These are phyloP conservation scores for Podosphaera fusca DNA, from an alignment of 2,329 filamentous ascomycete genomes.

Conservation along the genomic window DNA sequence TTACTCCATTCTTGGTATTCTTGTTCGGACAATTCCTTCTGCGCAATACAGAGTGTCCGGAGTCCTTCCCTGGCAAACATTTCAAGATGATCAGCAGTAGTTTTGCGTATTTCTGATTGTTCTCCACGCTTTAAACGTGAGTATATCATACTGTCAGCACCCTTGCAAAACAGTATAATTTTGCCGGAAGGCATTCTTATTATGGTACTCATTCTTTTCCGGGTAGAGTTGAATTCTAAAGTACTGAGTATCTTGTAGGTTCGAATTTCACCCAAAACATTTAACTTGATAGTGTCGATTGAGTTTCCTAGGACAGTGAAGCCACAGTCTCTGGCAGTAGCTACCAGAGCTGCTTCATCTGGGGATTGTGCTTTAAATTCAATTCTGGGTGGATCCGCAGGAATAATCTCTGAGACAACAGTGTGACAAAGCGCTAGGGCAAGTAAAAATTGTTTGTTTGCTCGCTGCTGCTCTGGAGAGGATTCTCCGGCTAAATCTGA, in stretches of 20 bases:
- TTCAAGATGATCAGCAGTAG: constrained; percentile 83
- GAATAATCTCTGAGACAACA: constrained; percentile 72
- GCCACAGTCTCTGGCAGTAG: constrained; percentile 83
- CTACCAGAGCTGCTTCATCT: constrained; percentile 82
- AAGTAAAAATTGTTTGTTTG: constrained; percentile 82
- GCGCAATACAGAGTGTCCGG: constrained; percentile 80
- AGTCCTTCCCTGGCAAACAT: constrained; percentile 92
- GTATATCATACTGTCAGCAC: constrained; percentile 93
- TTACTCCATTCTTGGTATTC: constrained; percentile 71
- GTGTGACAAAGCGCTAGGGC: constrained; percentile 89
- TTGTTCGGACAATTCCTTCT: constrained; percentile 55
- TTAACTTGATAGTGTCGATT: constrained; percentile 61
- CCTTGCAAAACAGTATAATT: constrained; percentile 89
- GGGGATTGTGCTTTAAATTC: constrained; percentile 94
- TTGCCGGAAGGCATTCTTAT: constrained; percentile 78
- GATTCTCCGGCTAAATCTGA: constrained; percentile 58
- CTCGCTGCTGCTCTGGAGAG: constrained; percentile 50
- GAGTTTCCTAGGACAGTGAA: constrained; percentile 74
- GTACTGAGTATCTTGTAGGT: constrained; percentile 80
- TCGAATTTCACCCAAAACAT: constrained; percentile 65
- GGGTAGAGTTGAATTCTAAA: constrained; percentile 88
- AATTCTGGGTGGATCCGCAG: constrained; percentile 77
- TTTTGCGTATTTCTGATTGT: constrained; percentile 59
- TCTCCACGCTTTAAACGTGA: constrained; percentile 67
- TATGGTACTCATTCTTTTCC: constrained; percentile 96